Evolutionary conservation across 139 green algal species (phyloP), one percentile per base, ranked within the genome.

Genomic region (Haematococcus sp.): DNA sequence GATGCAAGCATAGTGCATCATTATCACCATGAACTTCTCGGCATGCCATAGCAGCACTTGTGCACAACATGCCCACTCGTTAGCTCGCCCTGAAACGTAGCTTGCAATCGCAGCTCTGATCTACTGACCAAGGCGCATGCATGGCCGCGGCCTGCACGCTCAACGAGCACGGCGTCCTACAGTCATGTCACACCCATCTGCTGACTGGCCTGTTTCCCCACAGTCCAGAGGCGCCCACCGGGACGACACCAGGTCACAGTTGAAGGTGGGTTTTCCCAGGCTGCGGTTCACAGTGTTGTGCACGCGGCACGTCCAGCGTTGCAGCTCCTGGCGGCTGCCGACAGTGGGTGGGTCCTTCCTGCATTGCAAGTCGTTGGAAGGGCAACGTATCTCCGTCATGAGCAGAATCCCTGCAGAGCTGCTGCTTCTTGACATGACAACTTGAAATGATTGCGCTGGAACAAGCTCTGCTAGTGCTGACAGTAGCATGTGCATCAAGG

Each of bases 221-320:
- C 75, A 81, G 2, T 81, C 68, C 32, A 81, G 49, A 11, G 75
- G 68, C 4, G 79, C 79, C 93, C 93, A 98, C 5, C 93, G 79
- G 7, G 80, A 34, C 43, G 76, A 80, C 17, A 90, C 88, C 23
- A 91, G 68, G 5, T 88, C 75, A 81, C 93, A 98, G 76, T 96
- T 93, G 81, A 97, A 97, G 11, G 60, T 22, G 0, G 91, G 86
- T 79, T 97, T 98, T 74, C 84, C 88, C 30, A 81, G 28, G 11
- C 33, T 55, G 35, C 61, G 61, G 46, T 76, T 81, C 27, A 97
- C 92, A 0, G 66, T 65, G 75, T 98, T 98, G 81, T 98, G 94
- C 3, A 87, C 75, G 19, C 79, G 70, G 76, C 94, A 98, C 85
- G 96, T 90, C 91, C 91, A 98, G 25, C 77, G 70, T 66, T 82